phyloP scores from a whole-genome alignment of 2,329 filamentous ascomycete species.

The Hymenoscyphus fraxineus region DNA sequence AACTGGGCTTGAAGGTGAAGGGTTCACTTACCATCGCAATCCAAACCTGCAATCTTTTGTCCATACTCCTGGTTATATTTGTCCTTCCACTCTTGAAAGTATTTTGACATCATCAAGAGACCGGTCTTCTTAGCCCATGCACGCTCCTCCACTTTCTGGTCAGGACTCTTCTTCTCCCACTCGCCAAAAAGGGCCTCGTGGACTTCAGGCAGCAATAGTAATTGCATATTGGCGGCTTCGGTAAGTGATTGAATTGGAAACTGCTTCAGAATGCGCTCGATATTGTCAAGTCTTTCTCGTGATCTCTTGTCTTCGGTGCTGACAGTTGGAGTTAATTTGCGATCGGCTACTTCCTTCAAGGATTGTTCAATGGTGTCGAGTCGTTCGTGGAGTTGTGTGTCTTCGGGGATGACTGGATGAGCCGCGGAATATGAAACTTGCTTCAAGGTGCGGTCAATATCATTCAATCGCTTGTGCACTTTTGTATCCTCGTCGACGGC shows the following conservation, averaged over 20 bases:
- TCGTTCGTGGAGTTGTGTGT: conserved; percentile 7
- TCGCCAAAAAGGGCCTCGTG: conserved; percentile 6
- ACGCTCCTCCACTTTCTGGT: background rate
- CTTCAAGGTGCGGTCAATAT: conserved; percentile 8
- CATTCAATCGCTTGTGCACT: background rate
- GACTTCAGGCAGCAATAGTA: conserved; percentile 9
- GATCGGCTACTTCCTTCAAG: background rate
- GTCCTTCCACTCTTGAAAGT: conserved; percentile 6
- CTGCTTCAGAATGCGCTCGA: conserved; percentile 7
- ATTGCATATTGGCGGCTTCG: conserved; percentile 8
- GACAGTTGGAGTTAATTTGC: too few relatives aligned
- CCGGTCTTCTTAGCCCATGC: conserved; percentile 8
- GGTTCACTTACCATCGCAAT: background rate
- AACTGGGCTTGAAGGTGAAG: background rate
- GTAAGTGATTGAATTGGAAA: background rate
- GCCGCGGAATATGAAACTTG: background rate
- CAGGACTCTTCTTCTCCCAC: background rate
- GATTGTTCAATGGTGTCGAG: conserved; percentile 10
- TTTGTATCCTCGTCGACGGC: background rate
- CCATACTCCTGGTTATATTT: background rate
- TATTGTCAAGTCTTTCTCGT: conserved; percentile 11
- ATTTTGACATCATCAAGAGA: conserved; percentile 6
- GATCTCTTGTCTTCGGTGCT: background rate
- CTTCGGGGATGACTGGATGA: conserved; percentile 5
- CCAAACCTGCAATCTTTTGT: background rate